Percentiles rank a stretch among this genome's conserved stretches.
Conservation (phyloP, 2,329 filamentous ascomycete species). For the Monosporascus sp. region DNA sequence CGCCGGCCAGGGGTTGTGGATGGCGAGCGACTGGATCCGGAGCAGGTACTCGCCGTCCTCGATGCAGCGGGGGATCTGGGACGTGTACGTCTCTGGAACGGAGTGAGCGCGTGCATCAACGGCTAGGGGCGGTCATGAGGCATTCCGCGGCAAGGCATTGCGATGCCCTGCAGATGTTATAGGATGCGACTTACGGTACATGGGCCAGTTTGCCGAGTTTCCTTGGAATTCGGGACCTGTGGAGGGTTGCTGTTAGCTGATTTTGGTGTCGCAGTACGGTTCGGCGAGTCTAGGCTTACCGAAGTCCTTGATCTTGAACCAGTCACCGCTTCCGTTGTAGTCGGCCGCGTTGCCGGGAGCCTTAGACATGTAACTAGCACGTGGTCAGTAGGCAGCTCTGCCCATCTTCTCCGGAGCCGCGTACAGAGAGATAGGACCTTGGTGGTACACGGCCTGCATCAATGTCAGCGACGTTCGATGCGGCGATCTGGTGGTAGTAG, state of each 20-base stretch:
- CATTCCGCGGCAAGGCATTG: too few relatives aligned
- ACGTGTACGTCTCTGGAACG: conserved; percentile 26
- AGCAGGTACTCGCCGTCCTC: conserved; percentile 54
- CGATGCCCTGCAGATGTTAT: too few relatives aligned
- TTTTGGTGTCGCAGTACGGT: not conserved
- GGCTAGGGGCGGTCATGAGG: too few relatives aligned
- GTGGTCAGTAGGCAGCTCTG: not conserved
- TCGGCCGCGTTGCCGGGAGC: conserved; percentile 29
- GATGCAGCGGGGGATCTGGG: conserved; percentile 45
- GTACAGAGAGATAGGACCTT: conserved; percentile 35
- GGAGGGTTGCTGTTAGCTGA: not conserved
- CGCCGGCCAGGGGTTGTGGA: conserved; percentile 48
- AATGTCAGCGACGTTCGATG: not conserved
- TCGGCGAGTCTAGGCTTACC: conserved; percentile 10
- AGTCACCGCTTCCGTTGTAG: conserved; percentile 35
- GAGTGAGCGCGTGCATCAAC: too few relatives aligned
- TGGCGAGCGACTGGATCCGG: conserved; percentile 55
- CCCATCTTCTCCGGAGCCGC: too few relatives aligned
- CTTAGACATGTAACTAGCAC: conserved; percentile 34
- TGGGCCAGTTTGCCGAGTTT: conserved; percentile 27
- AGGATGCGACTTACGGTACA: conserved; percentile 21
- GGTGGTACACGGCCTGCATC: conserved; percentile 34
- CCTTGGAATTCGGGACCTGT: conserved; percentile 29
- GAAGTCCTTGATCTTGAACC: conserved; percentile 39
- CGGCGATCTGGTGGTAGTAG: not conserved